These are phyloP conservation scores for Pseudonitzschia delicatissima DNA, from an alignment of 108 stramenopile genomes.

Conservation along the genomic window DNA sequence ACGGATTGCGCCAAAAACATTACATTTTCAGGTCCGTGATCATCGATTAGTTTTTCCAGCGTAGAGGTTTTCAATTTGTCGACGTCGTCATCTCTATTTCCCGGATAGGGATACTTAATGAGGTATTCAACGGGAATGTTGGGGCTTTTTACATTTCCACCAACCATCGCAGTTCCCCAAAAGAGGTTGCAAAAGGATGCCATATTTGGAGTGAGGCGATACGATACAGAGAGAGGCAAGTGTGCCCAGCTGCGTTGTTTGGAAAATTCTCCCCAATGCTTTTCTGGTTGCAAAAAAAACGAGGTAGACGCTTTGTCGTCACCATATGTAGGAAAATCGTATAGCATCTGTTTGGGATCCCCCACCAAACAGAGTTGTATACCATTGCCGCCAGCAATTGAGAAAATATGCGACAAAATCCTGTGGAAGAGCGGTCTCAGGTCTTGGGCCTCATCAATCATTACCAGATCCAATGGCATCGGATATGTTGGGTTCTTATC, in stretches of 20 bases:
- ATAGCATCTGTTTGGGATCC: slow-evolving; percentile 10
- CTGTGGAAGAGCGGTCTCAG: slow-evolving; percentile 1
- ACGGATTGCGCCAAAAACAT: slow-evolving; percentile 13
- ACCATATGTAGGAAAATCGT: slow-evolving; percentile 8
- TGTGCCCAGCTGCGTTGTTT: slow-evolving; percentile 1
- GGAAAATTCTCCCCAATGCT: slow-evolving; percentile 2
- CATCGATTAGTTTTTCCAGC: slow-evolving; percentile 1
- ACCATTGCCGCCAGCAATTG: neutral
- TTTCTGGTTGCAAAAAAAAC: slow-evolving; percentile 1
- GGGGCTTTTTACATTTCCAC: neutral
- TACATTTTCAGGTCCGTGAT: slow-evolving; percentile 12
- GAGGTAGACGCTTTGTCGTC: slow-evolving; percentile 3
- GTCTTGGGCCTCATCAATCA: slow-evolving; percentile 14
- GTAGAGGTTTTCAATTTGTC: neutral
- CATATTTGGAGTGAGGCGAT: slow-evolving; percentile 1
- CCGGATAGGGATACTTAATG: slow-evolving; percentile 12
- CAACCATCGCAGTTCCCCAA: slow-evolving; percentile 7
- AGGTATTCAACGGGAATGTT: slow-evolving; percentile 2
- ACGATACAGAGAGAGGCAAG: slow-evolving; percentile 5
- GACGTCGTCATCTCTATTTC: neutral
- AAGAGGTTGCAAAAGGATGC: slow-evolving; percentile 7
- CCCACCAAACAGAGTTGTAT: slow-evolving; percentile 5
- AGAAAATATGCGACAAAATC: neutral
- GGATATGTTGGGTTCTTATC: neutral
- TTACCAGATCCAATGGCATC: slow-evolving; percentile 5